A percentile compares a stretch with the other conserved stretches of the same genome.
These are phyloP conservation scores for Ceratobasidium sp. DNA, from an alignment of 1,284 basidiomycete genomes.

Conservation along the genomic window DNA sequence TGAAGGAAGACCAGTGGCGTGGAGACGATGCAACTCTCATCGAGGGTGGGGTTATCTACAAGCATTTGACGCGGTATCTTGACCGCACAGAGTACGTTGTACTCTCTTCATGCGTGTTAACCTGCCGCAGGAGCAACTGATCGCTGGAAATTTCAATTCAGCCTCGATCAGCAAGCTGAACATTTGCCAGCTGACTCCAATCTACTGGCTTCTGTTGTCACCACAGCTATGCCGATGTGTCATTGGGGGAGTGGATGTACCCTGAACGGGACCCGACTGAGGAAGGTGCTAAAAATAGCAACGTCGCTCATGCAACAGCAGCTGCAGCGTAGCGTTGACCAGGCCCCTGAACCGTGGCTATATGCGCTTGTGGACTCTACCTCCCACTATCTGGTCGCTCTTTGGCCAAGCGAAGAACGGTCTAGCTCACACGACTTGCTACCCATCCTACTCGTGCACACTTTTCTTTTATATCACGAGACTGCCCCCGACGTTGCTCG, in stretches of 20 bases:
- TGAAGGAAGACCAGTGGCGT: no score
- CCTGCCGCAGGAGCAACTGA: no score
- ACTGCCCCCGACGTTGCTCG: not conserved
- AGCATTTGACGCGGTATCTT: no score
- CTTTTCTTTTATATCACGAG: not conserved
- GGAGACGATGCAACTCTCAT: no score
- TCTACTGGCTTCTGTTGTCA: not conserved
- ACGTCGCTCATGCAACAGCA: not conserved
- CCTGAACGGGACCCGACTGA: not conserved
- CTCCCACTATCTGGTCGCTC: not conserved
- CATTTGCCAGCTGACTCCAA: not conserved
- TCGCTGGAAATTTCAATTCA: not conserved
- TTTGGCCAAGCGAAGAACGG: not conserved
- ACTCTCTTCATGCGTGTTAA: no score
- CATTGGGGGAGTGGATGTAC: not conserved
- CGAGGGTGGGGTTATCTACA: no score
- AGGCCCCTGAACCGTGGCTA: no score
- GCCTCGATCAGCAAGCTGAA: not conserved
- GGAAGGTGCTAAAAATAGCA: no score
- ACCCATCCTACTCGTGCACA: not conserved
- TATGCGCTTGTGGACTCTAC: not conserved
- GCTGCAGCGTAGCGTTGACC: no score
- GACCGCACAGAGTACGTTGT: no score
- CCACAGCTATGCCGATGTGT: not conserved
- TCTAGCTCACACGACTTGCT: not conserved